Evolutionary conservation across 495 filamentous ascomycete species (phyloP).

Genomic region (Rostrohypoxylon terebratum): DNA sequence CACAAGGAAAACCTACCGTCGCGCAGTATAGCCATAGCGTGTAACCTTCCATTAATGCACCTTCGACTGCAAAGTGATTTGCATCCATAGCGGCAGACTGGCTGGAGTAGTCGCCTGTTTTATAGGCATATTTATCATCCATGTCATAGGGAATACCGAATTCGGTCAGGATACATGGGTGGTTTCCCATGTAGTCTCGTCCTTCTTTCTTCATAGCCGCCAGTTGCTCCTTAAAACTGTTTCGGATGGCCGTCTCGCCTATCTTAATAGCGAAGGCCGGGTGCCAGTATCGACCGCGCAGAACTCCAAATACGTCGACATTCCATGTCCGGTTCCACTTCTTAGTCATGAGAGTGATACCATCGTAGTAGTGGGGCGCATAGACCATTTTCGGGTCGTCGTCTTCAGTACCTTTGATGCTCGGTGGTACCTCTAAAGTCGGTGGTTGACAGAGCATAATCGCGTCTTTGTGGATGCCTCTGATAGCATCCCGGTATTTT

Average conservation of each 20-base stretch:
- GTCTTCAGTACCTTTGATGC: constrained; percentile 86
- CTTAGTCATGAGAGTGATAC: constrained; percentile 95
- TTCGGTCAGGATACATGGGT: constrained; percentile 91
- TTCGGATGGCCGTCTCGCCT: constrained; percentile 94
- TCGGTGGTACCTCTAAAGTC: constrained; percentile 89
- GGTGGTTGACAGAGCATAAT: constrained; percentile 94
- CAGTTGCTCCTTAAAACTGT: constrained; percentile 93
- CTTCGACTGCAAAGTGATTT: constrained; percentile 93
- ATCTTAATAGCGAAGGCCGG: constrained; percentile 92
- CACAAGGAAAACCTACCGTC: constrained; percentile 60
- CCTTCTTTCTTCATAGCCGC: constrained; percentile 88
- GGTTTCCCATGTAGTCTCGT: constrained; percentile 87
- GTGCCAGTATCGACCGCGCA: constrained; percentile 86
- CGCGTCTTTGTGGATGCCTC: constrained; percentile 77
- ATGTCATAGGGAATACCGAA: constrained; percentile 99
- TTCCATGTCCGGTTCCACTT: constrained; percentile 99
- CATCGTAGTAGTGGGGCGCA: constrained; percentile 95
- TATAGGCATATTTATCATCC: constrained; percentile 94
- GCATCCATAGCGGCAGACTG: constrained; percentile 96
- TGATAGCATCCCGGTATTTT: constrained; percentile 77
- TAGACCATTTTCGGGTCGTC: constrained; percentile 93
- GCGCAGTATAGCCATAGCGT: constrained; percentile 89
- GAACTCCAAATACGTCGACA: constrained; percentile 91
- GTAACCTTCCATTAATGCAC: constrained; percentile 81
- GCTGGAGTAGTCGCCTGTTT: constrained; percentile 94